phyloP scores from a whole-genome alignment of 495 filamentous ascomycete genomes.

The Margaritispora aquatica region DNA sequence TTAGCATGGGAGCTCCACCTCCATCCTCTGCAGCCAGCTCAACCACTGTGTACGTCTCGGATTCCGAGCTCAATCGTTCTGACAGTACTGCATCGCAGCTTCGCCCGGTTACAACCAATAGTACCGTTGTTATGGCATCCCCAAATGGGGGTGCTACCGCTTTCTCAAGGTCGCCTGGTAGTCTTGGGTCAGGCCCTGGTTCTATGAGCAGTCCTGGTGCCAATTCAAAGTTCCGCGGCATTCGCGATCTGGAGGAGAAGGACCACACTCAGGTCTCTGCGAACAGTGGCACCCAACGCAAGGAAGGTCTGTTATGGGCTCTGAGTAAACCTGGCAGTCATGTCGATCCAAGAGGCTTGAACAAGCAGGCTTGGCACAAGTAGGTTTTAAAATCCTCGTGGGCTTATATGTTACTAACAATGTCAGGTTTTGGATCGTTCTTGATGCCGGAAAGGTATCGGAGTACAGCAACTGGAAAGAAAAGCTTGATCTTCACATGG shows the following conservation, averaged over 20 bases:
- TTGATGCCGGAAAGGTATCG: conserved; percentile 91
- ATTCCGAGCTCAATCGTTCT: conserved; percentile 60
- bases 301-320: conserved; percentile 94
- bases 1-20: conserved; percentile 8
- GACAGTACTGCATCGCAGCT: conserved; percentile 68
- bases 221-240: conserved; percentile 71
- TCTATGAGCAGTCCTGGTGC: conserved; percentile 18
- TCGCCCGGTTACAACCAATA: conserved; percentile 18
- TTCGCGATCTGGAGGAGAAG: conserved; percentile 83
- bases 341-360: conserved; percentile 88
- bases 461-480: conserved; percentile 99
- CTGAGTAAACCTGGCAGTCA: conserved; percentile 89
- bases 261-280: conserved; percentile 42
- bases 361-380: conserved; percentile 99
- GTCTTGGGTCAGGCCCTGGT: conserved; percentile 30
- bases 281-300: conserved; percentile 43
- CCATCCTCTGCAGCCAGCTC: conserved; percentile 1
- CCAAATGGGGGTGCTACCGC: conserved; percentile 26
- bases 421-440: conserved; percentile 90
- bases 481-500: conserved; percentile 92
- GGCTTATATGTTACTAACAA: conserved; percentile 1
- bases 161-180: conserved; percentile 29
- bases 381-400: conserved; percentile 40
- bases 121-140: conserved; percentile 30
- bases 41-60: conserved; percentile 32